phyloP scores from a whole-genome alignment of 1,284 basidiomycete species.

The Fomitopsis schrenkii region DNA sequence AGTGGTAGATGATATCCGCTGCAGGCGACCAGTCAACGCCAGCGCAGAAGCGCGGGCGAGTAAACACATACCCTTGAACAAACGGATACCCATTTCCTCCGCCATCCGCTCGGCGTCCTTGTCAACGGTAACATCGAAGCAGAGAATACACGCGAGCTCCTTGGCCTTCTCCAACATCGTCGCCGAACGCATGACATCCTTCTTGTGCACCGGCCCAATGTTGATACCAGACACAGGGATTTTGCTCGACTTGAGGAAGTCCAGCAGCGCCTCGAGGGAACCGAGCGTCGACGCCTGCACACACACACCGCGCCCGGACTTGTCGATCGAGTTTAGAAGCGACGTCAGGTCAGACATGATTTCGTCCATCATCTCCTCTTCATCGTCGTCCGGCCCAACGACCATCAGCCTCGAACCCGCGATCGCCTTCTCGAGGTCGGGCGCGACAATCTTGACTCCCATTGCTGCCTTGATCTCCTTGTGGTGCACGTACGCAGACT shows the following conservation, averaged over 20 bases:
- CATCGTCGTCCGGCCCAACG: conserved; percentile 91
- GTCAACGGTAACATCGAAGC: conserved; percentile 95
- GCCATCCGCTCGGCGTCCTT: conserved; percentile 90
- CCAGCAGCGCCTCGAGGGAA: conserved; percentile 94
- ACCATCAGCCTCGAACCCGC: conserved; percentile 95
- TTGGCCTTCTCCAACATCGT: conserved; percentile 97
- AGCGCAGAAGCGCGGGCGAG: background rate
- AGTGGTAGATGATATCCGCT: conserved; percentile 98
- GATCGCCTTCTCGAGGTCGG: conserved; percentile 98
- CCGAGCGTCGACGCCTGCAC: conserved; percentile 98
- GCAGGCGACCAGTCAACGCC: conserved; percentile 7
- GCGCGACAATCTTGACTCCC: conserved; percentile 95
- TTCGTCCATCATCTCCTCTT: conserved; percentile 92
- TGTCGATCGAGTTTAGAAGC: conserved; percentile 89
- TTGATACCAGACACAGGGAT: conserved; percentile 98
- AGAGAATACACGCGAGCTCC: conserved; percentile 93
- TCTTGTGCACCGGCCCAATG: conserved; percentile 97
- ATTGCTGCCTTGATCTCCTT: conserved; percentile 98
- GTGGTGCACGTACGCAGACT: conserved; percentile 98
- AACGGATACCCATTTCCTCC: conserved; percentile 88
- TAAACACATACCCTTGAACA: conserved; percentile 79
- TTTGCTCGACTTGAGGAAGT: conserved; percentile 94
- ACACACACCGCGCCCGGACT: conserved; percentile 93
- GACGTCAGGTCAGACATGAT: conserved; percentile 96
- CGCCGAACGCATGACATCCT: conserved; percentile 89